A percentile compares a stretch with the other conserved stretches of the same genome.
Conservation (phyloP, 305 asterid genomes). For the Caryopteris hybrid region DNA sequence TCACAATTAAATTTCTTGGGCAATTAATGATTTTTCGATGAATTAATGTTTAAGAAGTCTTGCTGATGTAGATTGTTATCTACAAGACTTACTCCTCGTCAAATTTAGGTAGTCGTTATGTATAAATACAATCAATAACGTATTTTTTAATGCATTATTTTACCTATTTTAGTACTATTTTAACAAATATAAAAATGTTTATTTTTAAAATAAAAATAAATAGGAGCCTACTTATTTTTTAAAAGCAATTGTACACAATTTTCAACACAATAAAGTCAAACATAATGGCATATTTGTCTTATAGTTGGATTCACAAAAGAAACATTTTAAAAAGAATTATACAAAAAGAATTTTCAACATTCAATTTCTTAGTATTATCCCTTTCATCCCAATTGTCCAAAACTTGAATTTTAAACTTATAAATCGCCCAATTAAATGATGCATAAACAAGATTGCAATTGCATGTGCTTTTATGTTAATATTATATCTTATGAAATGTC, state of each 20-base stretch:
- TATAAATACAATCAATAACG: too few relatives aligned
- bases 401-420: background rate
- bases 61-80: background rate
- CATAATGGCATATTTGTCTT: constrained; percentile 19
- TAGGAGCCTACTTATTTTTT: too few relatives aligned
- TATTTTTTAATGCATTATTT: too few relatives aligned
- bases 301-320: background rate
- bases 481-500: too few relatives aligned
- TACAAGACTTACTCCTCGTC: background rate
- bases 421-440: background rate
- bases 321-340: background rate
- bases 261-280: constrained; percentile 8
- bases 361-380: background rate
- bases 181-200: too few relatives aligned
- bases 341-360: background rate
- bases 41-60: background rate
- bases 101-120: too few relatives aligned
- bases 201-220: too few relatives aligned
- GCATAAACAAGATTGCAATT: too few relatives aligned
- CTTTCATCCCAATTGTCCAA: constrained; percentile 3
- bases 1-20: background rate
- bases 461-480: too few relatives aligned
- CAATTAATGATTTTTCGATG: background rate
- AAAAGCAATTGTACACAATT: too few relatives aligned
- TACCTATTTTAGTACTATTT: too few relatives aligned